Evolutionary conservation across 2,329 filamentous ascomycete genomes (phyloP).

Genomic region (Aureobasidium uvarum): DNA sequence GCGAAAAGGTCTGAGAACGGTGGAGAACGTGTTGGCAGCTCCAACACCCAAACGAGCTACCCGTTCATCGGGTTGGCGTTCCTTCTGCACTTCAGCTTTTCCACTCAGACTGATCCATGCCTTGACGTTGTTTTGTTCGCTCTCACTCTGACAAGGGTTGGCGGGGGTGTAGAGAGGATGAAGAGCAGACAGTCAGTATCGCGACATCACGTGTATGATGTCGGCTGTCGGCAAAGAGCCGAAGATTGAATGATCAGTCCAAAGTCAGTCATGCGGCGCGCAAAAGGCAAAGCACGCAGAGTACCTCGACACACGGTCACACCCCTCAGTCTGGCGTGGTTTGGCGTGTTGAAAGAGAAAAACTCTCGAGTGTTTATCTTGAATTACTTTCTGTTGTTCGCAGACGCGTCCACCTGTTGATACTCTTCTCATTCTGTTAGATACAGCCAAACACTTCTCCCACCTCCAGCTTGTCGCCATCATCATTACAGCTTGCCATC

Average conservation of each 20-base stretch:
- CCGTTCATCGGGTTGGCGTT: not conserved
- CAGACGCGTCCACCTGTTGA: constrained; percentile 1
- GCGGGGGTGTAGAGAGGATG: not conserved
- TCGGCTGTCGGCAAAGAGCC: constrained; percentile 6
- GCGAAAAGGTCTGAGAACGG: not conserved
- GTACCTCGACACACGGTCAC: constrained; percentile 12
- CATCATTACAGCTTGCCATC: constrained; percentile 4
- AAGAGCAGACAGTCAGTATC: not conserved
- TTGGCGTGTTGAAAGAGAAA: constrained; percentile 9
- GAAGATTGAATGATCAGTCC: constrained; percentile 2
- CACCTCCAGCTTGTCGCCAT: not conserved
- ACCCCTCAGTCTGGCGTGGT: constrained; percentile 23
- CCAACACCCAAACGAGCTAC: not conserved
- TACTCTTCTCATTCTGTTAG: constrained; percentile 1
- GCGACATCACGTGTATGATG: constrained; percentile 10
- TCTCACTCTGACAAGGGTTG: not conserved
- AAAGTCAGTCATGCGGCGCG: constrained; percentile 22
- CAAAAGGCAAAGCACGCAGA: constrained; percentile 7
- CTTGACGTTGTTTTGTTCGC: not conserved
- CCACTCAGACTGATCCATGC: not conserved
- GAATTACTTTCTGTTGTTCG: constrained; percentile 3
- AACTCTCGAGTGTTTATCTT: constrained; percentile 3
- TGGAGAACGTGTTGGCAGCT: not conserved
- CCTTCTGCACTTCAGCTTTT: not conserved
- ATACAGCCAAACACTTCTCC: not conserved